phyloP scores from a whole-genome alignment of 2,329 filamentous ascomycete species.

The Epichloe typhina region DNA sequence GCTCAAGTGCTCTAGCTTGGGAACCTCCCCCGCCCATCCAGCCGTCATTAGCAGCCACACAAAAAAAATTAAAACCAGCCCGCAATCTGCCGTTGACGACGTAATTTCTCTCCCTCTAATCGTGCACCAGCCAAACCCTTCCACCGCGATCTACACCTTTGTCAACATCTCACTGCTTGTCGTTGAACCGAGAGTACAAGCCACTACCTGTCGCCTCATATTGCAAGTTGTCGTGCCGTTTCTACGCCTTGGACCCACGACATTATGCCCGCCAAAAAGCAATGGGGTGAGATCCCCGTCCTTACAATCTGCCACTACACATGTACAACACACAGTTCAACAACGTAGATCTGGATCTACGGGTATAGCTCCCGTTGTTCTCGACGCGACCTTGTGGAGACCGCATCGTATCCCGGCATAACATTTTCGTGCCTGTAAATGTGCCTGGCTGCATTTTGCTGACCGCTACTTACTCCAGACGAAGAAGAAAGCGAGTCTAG shows the following conservation, averaged over 20 bases:
- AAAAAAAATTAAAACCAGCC: background rate
- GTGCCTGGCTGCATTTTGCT: conserved; percentile 8
- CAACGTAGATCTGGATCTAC: conserved; percentile 1
- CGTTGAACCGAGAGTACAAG: background rate
- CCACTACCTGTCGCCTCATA: background rate
- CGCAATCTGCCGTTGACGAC: background rate
- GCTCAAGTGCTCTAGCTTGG: too few relatives aligned
- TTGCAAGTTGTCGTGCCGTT: background rate
- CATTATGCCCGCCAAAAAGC: conserved; percentile 30
- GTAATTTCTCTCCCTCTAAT: background rate
- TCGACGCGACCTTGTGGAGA: conserved; percentile 3
- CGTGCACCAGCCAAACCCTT: background rate
- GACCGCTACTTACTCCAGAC: conserved; percentile 17
- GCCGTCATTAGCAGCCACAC: background rate
- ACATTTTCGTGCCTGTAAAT: background rate
- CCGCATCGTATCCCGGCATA: background rate
- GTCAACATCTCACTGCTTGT: background rate
- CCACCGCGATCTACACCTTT: background rate
- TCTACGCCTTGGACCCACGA: conserved; percentile 6
- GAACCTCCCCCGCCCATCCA: background rate
- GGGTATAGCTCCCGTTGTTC: background rate
- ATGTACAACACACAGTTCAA: background rate
- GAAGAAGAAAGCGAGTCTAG: conserved; percentile 27
- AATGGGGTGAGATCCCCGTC: conserved; percentile 25
- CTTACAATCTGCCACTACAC: conserved; percentile 5